Percentiles rank a stretch among this genome's conserved stretches.
Evolutionary conservation across 495 filamentous ascomycete species (phyloP).

Genomic region (Pseudoneurospora amorphoporcata): DNA sequence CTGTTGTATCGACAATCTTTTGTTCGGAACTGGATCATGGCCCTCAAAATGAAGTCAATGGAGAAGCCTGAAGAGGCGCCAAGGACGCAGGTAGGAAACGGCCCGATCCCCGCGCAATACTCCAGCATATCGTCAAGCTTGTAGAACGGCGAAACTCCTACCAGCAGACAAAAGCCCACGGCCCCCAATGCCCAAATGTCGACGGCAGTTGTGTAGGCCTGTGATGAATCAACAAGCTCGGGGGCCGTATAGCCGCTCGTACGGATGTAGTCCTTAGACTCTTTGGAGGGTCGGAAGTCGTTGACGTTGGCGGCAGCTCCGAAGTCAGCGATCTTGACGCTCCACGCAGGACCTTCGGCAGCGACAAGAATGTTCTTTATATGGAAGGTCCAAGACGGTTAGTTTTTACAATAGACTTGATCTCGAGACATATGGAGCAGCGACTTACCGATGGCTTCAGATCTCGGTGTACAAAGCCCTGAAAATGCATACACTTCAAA

Average conservation of each 20-base stretch:
- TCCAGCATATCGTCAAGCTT: neutral
- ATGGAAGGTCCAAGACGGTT: neutral
- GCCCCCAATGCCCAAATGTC: conserved; percentile 18
- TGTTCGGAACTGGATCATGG: neutral
- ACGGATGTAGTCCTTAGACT: conserved; percentile 1
- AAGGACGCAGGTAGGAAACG: fast-evolving
- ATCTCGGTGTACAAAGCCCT: conserved; percentile 41
- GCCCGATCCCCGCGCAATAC: neutral
- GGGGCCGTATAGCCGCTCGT: conserved; percentile 9
- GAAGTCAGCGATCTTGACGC: conserved; percentile 44
- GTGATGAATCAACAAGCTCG: conserved; percentile 1
- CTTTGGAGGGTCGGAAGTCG: neutral
- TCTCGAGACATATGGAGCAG: neutral
- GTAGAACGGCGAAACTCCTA: neutral
- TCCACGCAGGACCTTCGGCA: conserved; percentile 18
- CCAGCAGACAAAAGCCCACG: neutral
- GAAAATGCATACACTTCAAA: conserved; percentile 36
- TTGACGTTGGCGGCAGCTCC: conserved; percentile 26
- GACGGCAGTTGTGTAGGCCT: neutral
- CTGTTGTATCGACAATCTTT: neutral
- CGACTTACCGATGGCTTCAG: conserved; percentile 30
- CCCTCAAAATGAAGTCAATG: neutral
- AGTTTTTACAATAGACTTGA: neutral
- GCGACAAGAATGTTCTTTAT: conserved; percentile 15
- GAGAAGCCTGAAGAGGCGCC: neutral